Evolutionary conservation across 441 rosid species (phyloP).

Genomic region (Arabidopsis lyrata): DNA sequence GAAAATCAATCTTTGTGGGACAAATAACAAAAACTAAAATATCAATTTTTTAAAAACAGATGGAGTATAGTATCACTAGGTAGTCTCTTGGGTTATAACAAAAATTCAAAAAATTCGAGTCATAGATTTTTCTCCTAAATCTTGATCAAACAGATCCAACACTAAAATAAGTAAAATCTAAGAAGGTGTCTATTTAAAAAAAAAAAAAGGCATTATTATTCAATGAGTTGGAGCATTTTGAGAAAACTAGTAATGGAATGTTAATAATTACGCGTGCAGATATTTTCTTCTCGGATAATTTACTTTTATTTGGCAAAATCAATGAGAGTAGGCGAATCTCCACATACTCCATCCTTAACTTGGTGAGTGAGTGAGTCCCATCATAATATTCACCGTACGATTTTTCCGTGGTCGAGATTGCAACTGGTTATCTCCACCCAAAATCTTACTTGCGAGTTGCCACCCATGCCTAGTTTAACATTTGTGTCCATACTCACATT

Average conservation of each 20-base stretch:
- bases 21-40: too few species aligned
- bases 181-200: background rate
- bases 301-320: background rate
- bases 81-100: too few species aligned
- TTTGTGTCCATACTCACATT: background rate
- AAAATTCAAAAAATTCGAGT: too few species aligned
- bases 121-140: too few species aligned
- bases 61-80: too few species aligned
- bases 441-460: conserved; percentile 19
- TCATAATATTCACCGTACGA: conserved; percentile 14
- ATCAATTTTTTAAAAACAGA: too few species aligned
- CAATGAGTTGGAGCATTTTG: conserved; percentile 1
- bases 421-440: conserved; percentile 17
- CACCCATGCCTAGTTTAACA: background rate
- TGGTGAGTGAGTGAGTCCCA: conserved; percentile 25
- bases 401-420: conserved; percentile 16
- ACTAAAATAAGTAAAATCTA: background rate
- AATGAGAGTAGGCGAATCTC: conserved; percentile 37
- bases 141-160: background rate
- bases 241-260: background rate
- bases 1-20: too few species aligned
- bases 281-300: background rate
- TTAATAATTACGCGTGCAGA: conserved; percentile 40
- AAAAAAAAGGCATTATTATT: background rate
- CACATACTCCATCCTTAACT: conserved; percentile 29